Percentiles rank a stretch among this genome's conserved stretches.
These are phyloP conservation scores for Arabidopsis lyrata DNA, from an alignment of 441 rosid species.

Conservation along the genomic window DNA sequence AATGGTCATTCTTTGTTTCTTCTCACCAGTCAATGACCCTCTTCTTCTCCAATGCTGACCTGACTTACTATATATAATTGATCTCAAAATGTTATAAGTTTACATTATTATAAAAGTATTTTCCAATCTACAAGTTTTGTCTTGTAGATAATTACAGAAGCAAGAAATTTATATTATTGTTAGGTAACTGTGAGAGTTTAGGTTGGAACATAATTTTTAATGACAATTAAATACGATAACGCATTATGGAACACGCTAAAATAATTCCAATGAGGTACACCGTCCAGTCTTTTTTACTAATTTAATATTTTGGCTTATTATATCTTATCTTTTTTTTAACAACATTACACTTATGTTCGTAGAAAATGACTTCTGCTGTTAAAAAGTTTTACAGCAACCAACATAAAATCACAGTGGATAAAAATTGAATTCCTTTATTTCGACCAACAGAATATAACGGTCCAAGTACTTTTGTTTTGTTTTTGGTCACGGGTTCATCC, in stretches of 20 bases:
- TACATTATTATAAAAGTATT: background rate
- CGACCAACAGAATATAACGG: background rate
- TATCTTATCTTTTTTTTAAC: slow-evolving; percentile 1
- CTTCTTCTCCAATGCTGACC: slow-evolving; percentile 1
- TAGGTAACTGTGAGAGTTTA: slow-evolving; percentile 26
- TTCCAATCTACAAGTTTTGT: background rate
- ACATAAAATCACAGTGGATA: background rate
- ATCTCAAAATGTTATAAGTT: background rate
- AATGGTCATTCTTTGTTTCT: slow-evolving; percentile 5
- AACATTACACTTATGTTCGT: background rate
- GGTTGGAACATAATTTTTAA: slow-evolving; percentile 22
- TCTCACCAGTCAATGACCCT: background rate
- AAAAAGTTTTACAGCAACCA: background rate
- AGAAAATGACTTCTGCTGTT: background rate
- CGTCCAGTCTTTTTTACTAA: slow-evolving; percentile 22
- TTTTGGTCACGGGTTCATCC: background rate
- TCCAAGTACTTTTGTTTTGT: background rate
- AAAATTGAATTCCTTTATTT: background rate
- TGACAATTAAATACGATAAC: slow-evolving; percentile 11
- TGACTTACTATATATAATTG: background rate
- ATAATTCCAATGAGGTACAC: slow-evolving; percentile 32
- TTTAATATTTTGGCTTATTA: slow-evolving; percentile 9
- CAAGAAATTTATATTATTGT: slow-evolving; percentile 19
- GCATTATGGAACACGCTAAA: slow-evolving; percentile 21
- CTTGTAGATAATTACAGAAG: background rate